These are phyloP conservation scores for Yamadazyma endophytica DNA, from an alignment of 805 yeast genomes.

Conservation along the genomic window DNA sequence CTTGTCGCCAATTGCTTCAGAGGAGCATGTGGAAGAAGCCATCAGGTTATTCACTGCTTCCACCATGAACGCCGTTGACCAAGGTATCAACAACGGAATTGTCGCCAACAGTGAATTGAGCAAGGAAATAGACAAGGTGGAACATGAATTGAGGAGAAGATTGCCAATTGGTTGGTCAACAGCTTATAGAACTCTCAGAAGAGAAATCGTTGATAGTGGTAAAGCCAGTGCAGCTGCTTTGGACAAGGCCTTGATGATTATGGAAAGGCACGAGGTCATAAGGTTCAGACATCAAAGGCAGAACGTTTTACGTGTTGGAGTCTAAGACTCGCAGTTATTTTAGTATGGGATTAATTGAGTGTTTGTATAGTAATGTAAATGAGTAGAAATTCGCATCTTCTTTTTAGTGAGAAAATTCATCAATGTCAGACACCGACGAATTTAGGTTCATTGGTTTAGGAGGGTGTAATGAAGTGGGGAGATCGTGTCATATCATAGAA, in stretches of 20 bases:
- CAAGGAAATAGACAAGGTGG: slow-evolving; percentile 73
- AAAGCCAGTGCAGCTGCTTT: slow-evolving; percentile 65
- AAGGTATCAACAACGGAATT: slow-evolving; percentile 46
- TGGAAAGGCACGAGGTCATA: slow-evolving; percentile 85
- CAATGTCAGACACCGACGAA: slow-evolving; percentile 29
- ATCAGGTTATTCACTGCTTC: slow-evolving; percentile 92
- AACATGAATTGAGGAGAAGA: slow-evolving; percentile 80
- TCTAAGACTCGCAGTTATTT: slow-evolving; percentile 22
- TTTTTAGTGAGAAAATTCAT: slow-evolving; percentile 6
- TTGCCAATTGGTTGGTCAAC: slow-evolving; percentile 97
- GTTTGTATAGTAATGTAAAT: slow-evolving; percentile 1
- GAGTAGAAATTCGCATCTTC: slow-evolving; percentile 6
- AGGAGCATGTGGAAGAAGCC: slow-evolving; percentile 92
- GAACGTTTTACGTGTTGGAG: slow-evolving; percentile 72
- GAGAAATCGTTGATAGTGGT: slow-evolving; percentile 72
- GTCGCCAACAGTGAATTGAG: slow-evolving; percentile 55
- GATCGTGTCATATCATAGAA: slow-evolving; percentile 90
- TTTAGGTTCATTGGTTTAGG: slow-evolving; percentile 83
- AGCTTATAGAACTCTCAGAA: slow-evolving; percentile 73
- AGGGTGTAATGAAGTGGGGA: slow-evolving; percentile 97
- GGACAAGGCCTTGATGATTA: slow-evolving; percentile 73
- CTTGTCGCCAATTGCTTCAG: slow-evolving; percentile 77
- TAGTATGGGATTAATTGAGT: background rate
- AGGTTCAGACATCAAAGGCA: slow-evolving; percentile 85
- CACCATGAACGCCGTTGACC: slow-evolving; percentile 91